These are phyloP conservation scores for Sanghuangporus baumii DNA, from an alignment of 1,284 basidiomycete genomes.

Conservation along the genomic window DNA sequence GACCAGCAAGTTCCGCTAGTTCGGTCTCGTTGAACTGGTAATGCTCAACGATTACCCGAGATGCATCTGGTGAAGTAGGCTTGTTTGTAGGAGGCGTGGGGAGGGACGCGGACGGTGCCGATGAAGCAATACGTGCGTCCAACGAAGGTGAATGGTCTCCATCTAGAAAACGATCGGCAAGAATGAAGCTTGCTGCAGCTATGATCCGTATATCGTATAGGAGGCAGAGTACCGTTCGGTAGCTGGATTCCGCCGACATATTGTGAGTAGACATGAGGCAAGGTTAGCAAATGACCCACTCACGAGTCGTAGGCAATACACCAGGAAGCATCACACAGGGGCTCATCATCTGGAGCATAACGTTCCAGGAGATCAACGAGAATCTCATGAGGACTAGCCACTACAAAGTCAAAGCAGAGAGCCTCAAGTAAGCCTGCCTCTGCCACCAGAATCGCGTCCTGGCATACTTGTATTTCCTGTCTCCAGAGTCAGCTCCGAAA, in stretches of 20 bases:
- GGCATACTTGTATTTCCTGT: slow-evolving; percentile 72
- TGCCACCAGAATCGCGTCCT: slow-evolving; percentile 65
- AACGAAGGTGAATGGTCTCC: slow-evolving; percentile 67
- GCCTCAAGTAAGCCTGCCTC: slow-evolving; percentile 86
- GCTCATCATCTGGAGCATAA: slow-evolving; percentile 28
- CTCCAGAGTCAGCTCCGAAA: neutral
- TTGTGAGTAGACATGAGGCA: slow-evolving; percentile 6
- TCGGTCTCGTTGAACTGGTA: slow-evolving; percentile 58
- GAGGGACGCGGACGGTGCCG: slow-evolving; percentile 56
- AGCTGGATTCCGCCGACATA: slow-evolving; percentile 36
- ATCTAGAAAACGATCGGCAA: slow-evolving; percentile 64
- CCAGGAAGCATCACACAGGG: slow-evolving; percentile 72
- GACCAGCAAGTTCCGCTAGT: slow-evolving; percentile 54
- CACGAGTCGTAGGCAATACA: slow-evolving; percentile 81
- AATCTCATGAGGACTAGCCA: slow-evolving; percentile 77
- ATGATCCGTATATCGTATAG: slow-evolving; percentile 61
- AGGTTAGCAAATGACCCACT: slow-evolving; percentile 27
- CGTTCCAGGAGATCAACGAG: slow-evolving; percentile 63
- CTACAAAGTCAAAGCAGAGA: slow-evolving; percentile 87
- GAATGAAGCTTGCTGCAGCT: slow-evolving; percentile 67
- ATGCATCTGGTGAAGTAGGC: slow-evolving; percentile 61
- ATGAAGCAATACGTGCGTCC: slow-evolving; percentile 59
- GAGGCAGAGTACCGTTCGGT: slow-evolving; percentile 70
- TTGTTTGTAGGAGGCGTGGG: slow-evolving; percentile 73
- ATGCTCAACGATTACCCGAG: slow-evolving; percentile 59